Conservation (phyloP, 495 filamentous ascomycete genomes). For the Saxophila tyrrhenica region DNA sequence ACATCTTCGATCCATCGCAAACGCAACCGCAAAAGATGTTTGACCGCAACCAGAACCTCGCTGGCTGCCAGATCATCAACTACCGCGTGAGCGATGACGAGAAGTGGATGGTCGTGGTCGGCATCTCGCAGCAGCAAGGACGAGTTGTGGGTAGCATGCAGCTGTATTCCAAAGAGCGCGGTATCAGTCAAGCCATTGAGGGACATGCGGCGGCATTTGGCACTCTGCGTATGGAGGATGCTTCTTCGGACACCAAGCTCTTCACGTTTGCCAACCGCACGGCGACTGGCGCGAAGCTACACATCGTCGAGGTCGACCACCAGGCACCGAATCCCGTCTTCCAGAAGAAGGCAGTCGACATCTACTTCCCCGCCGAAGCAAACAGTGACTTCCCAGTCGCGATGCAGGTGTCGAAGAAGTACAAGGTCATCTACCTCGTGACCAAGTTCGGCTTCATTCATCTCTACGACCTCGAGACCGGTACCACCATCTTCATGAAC, state of each 20-base stretch:
- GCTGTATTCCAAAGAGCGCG: slow-evolving; percentile 86
- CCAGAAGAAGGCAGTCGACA: slow-evolving; percentile 88
- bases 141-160: slow-evolving; percentile 94
- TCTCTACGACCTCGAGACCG: slow-evolving; percentile 92
- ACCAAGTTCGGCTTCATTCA: slow-evolving; percentile 99
- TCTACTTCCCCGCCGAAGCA: slow-evolving; percentile 93
- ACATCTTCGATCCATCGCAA: slow-evolving; percentile 74
- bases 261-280: slow-evolving; percentile 94
- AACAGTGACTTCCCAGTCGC: slow-evolving; percentile 96
- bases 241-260: slow-evolving; percentile 79
- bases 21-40: slow-evolving; percentile 77
- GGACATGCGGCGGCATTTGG: slow-evolving; percentile 95
- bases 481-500: slow-evolving; percentile 99
- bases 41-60: slow-evolving; percentile 79
- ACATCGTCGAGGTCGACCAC: slow-evolving; percentile 96
- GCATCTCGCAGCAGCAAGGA: slow-evolving; percentile 84
- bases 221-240: slow-evolving; percentile 75
- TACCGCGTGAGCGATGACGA: slow-evolving; percentile 92
- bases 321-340: slow-evolving; percentile 75
- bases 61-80: slow-evolving; percentile 97
- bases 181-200: slow-evolving; percentile 95
- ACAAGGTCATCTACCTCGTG: slow-evolving; percentile 90
- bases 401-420: slow-evolving; percentile 91
- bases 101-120: slow-evolving; percentile 96
- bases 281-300: slow-evolving; percentile 80